Evolutionary conservation across 2,329 filamentous ascomycete genomes (phyloP).

Genomic region (Arthrobotrys iridis): DNA sequence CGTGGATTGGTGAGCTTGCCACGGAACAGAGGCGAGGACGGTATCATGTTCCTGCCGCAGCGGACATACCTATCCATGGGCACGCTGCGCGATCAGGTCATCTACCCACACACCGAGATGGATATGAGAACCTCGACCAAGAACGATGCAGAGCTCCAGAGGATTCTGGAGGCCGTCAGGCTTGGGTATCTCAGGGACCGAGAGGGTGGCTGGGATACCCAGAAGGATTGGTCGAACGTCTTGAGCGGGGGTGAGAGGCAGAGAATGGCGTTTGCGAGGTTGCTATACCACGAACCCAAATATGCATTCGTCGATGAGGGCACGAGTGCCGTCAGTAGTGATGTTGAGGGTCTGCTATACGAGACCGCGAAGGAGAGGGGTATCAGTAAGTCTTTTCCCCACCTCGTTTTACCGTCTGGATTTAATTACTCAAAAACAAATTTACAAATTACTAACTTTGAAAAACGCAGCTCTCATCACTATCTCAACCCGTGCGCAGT

Average conservation of each 20-base stretch:
- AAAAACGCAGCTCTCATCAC: slow-evolving; percentile 78
- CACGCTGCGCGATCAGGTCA: slow-evolving; percentile 94
- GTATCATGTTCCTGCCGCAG: slow-evolving; percentile 98
- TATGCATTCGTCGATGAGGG: slow-evolving; percentile 97
- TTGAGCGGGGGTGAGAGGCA: slow-evolving; percentile 98
- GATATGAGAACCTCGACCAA: slow-evolving; percentile 88
- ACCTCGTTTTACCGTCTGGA: slow-evolving; percentile 24
- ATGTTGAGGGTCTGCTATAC: slow-evolving; percentile 93
- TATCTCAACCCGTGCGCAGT: slow-evolving; percentile 89
- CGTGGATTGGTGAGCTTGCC: slow-evolving; percentile 90
- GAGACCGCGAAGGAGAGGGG: slow-evolving; percentile 91
- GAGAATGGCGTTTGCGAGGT: slow-evolving; percentile 85
- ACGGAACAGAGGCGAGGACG: slow-evolving; percentile 80
- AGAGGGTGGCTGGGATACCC: slow-evolving; percentile 95
- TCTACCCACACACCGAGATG: slow-evolving; percentile 92
- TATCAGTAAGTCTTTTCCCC: slow-evolving; percentile 74
- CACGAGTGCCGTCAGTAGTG: slow-evolving; percentile 90
- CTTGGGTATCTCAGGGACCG: slow-evolving; percentile 89
- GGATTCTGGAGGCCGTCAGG: slow-evolving; percentile 81
- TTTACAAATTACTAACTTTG: not conserved
- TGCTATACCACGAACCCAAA: slow-evolving; percentile 92
- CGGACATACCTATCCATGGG: slow-evolving; percentile 76
- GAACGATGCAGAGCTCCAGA: slow-evolving; percentile 79
- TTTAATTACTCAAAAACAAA: slow-evolving; percentile 51
- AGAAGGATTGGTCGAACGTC: slow-evolving; percentile 98